A percentile compares a stretch with the other conserved stretches of the same genome.
phyloP scores from a whole-genome alignment of 2,329 filamentous ascomycete species.

The Diaporthe caulivora region DNA sequence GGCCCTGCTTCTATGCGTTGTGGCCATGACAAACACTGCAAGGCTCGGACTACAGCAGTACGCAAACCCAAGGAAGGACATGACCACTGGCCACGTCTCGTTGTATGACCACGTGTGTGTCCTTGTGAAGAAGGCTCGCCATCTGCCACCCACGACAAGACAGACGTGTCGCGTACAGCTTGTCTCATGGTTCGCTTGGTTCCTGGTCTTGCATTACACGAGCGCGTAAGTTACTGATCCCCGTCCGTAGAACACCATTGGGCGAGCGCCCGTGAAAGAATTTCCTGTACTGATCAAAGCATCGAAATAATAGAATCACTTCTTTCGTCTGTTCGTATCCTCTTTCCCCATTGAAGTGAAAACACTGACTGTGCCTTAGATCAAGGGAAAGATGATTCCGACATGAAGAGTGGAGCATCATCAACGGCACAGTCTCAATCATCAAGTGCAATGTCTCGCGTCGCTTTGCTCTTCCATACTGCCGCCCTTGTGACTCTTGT shows the following conservation, averaged over 20 bases:
- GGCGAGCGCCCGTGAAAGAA: not conserved
- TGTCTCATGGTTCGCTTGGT: slow-evolving; percentile 25
- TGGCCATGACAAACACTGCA: slow-evolving; percentile 15
- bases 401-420: not conserved
- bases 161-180: slow-evolving; percentile 21
- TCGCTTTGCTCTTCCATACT: slow-evolving; percentile 16
- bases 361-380: not conserved
- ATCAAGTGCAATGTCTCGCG: not conserved
- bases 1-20: not conserved
- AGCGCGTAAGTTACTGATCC: slow-evolving; percentile 1
- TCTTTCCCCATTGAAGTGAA: too few relatives aligned
- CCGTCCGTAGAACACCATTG: not conserved
- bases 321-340: slow-evolving; percentile 8
- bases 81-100: not conserved
- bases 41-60: not conserved
- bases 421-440: not conserved
- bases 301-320: not conserved
- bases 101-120: not conserved
- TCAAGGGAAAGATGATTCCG: not conserved
- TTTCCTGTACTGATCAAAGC: not conserved
- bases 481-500: not conserved
- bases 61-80: not conserved
- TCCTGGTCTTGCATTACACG: slow-evolving; percentile 14
- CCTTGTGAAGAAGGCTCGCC: not conserved
- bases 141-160: slow-evolving; percentile 8